phyloP scores from a whole-genome alignment of 352 stramenopile species.

The Pythium monospermum region DNA sequence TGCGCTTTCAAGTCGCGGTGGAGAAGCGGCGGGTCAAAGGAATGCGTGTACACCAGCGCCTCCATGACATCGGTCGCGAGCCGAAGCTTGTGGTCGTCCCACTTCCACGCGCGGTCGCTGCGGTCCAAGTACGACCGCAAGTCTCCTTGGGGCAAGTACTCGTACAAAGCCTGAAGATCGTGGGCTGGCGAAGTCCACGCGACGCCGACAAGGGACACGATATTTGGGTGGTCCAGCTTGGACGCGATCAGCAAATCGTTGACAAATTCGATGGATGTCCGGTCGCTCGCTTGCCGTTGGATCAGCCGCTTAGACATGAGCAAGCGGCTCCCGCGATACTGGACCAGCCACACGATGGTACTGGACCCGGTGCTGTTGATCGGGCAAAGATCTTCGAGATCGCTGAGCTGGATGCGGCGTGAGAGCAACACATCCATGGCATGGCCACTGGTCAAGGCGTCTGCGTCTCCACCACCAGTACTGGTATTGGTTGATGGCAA shows the following conservation, averaged over 20 bases:
- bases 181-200: conserved; percentile 43
- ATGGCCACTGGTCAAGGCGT: no score
- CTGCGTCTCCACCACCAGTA: no score
- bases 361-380: no score
- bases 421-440: no score
- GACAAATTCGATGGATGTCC: conserved; percentile 45
- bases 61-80: conserved; percentile 50
- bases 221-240: conserved; percentile 39
- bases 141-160: conserved; percentile 55
- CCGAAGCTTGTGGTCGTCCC: conserved; percentile 42
- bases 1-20: conserved; percentile 55
- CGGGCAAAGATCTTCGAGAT: no score
- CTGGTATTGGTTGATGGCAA: no score
- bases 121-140: conserved; percentile 33
- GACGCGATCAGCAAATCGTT: conserved; percentile 50
- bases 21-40: conserved; percentile 42
- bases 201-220: conserved; percentile 51
- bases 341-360: conserved; percentile 47
- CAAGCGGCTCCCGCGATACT: conserved; percentile 31
- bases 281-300: conserved; percentile 28
- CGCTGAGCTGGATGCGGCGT: no score
- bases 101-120: conserved; percentile 18
- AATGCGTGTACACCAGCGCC: conserved; percentile 58
- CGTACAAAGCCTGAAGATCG: conserved; percentile 48
- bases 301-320: conserved; percentile 49